Base-by-base conservation (phyloP, 192 early-diverging fungal genomes). In the Umbelopsis sp. region DNA sequence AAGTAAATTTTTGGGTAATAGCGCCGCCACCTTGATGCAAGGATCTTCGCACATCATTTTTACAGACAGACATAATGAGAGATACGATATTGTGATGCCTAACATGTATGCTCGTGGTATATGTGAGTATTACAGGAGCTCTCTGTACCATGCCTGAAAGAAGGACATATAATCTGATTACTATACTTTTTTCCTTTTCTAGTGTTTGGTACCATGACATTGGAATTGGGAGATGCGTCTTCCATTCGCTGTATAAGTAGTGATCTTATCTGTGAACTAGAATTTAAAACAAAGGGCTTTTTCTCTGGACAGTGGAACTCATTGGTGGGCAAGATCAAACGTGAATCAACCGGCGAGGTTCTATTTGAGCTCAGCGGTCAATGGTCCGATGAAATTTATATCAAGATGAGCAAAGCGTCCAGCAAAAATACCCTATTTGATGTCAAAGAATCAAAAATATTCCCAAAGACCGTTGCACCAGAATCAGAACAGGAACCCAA, bases 31-130 rank as follows among this genome's bases (percentile, higher is more conserved):
- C 71, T 77, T 96, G 64, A 94, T 96, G 88, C 83, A 91, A 55
- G 93, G 93, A 10, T 86, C 86, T 37, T 82, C 84, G 52, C 78
- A 85, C 72, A 84, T 92, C 20, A 73, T 76, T 6, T 87, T 95
- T 70, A 78, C 86, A 30, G 72, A 88, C 78, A 70, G 84, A 69
- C 80, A 88, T 69, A 82, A 87, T 49, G 94, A 98, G 67, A 85
- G 84, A 37, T 97, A 96, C 81, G 75, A 85, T 44, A 89, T 98
- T 68, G 89, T 86, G 0, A 90, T 93, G 77, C 96, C 96, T 12
- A 98, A 98, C 77, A 87, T 97, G 68, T 98, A 97, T 75, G 96
- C 94, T 6, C 86, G 96, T 10, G 93, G 94, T 3, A 92, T 98
- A 47, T 61, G 55, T 61, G 18, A 61, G 55, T 61, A 6, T 25